These are phyloP conservation scores for Zea mays DNA, from an alignment of 176 grass and related monocot genomes.

Conservation along the genomic window DNA sequence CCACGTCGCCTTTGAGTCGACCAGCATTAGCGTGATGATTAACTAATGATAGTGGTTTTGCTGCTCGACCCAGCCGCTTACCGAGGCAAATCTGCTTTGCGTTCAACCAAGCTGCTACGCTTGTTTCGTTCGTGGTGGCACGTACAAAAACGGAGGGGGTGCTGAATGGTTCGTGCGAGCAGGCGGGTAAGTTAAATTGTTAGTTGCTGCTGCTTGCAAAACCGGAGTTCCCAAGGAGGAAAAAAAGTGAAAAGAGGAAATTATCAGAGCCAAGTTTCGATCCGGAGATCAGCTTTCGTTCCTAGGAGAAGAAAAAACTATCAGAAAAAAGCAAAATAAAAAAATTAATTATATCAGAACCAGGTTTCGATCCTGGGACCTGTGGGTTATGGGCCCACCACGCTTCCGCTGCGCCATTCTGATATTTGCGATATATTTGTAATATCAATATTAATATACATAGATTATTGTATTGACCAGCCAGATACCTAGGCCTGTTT, in stretches of 20 bases:
- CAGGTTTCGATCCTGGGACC: slow-evolving; percentile 92
- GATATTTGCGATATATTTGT: slow-evolving; percentile 19
- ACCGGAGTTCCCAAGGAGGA: too few relatives aligned
- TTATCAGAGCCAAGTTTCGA: too few relatives aligned
- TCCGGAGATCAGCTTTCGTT: too few relatives aligned
- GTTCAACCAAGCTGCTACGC: neutral
- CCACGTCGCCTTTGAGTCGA: slow-evolving; percentile 50
- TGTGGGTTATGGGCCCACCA: slow-evolving; percentile 99
- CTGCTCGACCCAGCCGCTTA: neutral
- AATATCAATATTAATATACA: too few relatives aligned
- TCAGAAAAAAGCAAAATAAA: neutral
- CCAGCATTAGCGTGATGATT: slow-evolving; percentile 41
- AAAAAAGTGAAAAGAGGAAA: too few relatives aligned
- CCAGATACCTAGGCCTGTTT: too few relatives aligned
- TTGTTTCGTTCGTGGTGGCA: neutral
- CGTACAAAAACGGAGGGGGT: neutral
- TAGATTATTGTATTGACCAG: neutral
- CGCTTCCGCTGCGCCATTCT: slow-evolving; percentile 96
- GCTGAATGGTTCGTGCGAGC: neutral
- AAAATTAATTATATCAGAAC: slow-evolving; percentile 46
- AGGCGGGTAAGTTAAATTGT: neutral
- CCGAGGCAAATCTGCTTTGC: slow-evolving; percentile 23
- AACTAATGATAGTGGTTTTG: slow-evolving; percentile 26
- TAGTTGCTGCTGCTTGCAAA: too few relatives aligned
- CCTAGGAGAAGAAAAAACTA: too few relatives aligned